Base-by-base conservation (phyloP, 805 yeast species). In the Saccharomycodes ludwigii region DNA sequence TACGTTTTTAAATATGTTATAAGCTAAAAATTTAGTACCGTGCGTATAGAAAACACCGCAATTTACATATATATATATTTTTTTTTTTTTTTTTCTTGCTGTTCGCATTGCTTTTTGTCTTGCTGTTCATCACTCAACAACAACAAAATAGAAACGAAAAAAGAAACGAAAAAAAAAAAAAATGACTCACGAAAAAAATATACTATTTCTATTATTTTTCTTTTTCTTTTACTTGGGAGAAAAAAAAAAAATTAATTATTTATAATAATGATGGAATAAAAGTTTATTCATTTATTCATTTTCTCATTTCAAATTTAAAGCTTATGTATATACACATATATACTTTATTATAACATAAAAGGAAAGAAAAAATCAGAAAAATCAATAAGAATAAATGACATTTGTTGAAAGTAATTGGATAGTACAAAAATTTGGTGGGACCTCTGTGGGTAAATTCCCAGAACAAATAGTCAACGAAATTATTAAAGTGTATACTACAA, bases 351-450 rank as follows among this genome's bases (percentile, higher is more conserved):
- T 5, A 16, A 19, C 16, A 14, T 9, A 27, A 27, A 27, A 24
- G 18, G 12, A 30, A 18, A 29, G 30, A 26, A 36, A 31, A 29
- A 32, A 12, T 14, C 11, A 22, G 10, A 17, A 10, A 23, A 13
- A 14, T 14, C 12, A 30, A 18, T 10, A 35, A 38, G 36, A 21
- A 17, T 21, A 10, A n/a, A 24, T 14, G 22, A 26, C 47, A 9
- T 38, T 39, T 21, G 27, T 36, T 6, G 18, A 21, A 10, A 39
- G 45, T 12, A 70, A 70, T 12, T 78, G 88, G 86, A 55, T 80
- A 3, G 80, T 91, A 5, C 98, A 91, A 56, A 91, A 91, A 57
- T 91, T 83, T 48, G 98, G 98, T 30, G 98, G 98, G 33, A 91
- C 98, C 11, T 76, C 91, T 29, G 95, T 91, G 20, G 98, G 98